Base-by-base conservation (phyloP, 192 early-diverging fungal genomes). In the Allomyces arbusculus region DNA sequence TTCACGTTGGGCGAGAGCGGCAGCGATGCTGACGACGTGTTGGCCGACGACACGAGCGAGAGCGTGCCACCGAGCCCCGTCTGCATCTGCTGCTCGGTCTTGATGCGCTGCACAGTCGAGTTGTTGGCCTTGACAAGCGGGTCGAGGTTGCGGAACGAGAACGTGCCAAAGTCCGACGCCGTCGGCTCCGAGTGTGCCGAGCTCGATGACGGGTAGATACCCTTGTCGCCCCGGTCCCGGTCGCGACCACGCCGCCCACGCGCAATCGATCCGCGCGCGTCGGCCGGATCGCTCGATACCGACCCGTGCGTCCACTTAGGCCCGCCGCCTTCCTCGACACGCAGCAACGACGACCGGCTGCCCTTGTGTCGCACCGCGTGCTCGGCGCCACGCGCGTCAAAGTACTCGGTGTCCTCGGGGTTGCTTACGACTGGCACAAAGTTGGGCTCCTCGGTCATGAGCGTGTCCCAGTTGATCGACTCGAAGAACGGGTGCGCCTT, bases 361-460 rank as follows among this genome's bases (percentile, higher is more conserved):
- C 33, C 33, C 33, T 40, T 40, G 33, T 7, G 33, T 7, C 33
- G 33, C 33, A 40, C 33, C 7, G 33, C 33, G 7, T 40, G 33
- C 6, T 63, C 79, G 14, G 83, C 90, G 5, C 94, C 94, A 11
- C 94, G 79, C 20, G 84, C 71, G 72, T 96, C 94, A 84, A 98
- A 98, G 69, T 96, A 96, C 26, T 87, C 83, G 0, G 94, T 96
- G 67, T 96, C 94, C 62, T 91, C 91, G 1, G 77, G 73, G 65
- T 80, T 75, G 22, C 81, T 84, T 6, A 84, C 72, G 45, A 87
- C 83, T 0, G 95, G 95, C 25, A 86, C 79, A 76, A 98, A 98
- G 1, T 82, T 78, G 1, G 92, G 88, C n/a, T 77, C 74, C 61
- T 79, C 73, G 0, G 71, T 75, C 25, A 78, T 62, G 8, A 94